Evolutionary conservation across 768 basidiomycete species (phyloP).

Genomic region (Gyrodon lividus): DNA sequence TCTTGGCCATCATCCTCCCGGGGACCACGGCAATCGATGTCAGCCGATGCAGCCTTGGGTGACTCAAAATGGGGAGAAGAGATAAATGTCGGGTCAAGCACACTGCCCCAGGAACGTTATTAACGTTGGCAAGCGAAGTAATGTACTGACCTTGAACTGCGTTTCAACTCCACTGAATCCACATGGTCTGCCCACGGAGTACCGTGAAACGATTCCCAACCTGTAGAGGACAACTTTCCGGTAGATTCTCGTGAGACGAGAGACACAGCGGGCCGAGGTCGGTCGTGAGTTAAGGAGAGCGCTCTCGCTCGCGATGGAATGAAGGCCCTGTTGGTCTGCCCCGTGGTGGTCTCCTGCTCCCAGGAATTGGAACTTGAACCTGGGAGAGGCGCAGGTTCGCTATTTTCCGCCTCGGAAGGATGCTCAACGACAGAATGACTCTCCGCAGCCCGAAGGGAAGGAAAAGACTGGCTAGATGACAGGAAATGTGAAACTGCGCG

Average conservation of each 20-base stretch:
- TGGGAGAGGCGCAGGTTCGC: background rate
- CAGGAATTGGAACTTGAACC: conserved; percentile 11
- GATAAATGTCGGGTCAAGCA: conserved; percentile 5
- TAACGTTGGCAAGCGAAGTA: background rate
- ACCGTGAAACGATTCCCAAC: conserved; percentile 25
- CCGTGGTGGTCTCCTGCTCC: conserved; percentile 8
- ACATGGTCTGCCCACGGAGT: conserved; percentile 19
- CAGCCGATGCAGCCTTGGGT: conserved; percentile 15
- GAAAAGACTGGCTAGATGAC: conserved; percentile 17
- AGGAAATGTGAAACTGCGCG: conserved; percentile 17
- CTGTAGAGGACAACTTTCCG: conserved; percentile 25
- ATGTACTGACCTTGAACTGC: conserved; percentile 14
- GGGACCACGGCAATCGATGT: conserved; percentile 14
- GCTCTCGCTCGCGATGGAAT: conserved; percentile 27
- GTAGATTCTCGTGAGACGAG: conserved; percentile 29
- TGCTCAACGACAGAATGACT: background rate
- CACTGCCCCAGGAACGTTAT: conserved; percentile 14
- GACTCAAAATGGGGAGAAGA: conserved; percentile 14
- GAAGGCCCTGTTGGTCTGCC: conserved; percentile 1
- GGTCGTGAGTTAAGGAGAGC: conserved; percentile 27
- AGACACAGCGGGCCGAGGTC: conserved; percentile 14
- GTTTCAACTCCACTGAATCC: conserved; percentile 12
- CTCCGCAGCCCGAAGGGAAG: conserved; percentile 6
- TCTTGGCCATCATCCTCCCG: conserved; percentile 35
- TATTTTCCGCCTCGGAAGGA: background rate